Evolutionary conservation across 805 yeast species (phyloP).

Genomic region (Barnettozyma sucrosica): DNA sequence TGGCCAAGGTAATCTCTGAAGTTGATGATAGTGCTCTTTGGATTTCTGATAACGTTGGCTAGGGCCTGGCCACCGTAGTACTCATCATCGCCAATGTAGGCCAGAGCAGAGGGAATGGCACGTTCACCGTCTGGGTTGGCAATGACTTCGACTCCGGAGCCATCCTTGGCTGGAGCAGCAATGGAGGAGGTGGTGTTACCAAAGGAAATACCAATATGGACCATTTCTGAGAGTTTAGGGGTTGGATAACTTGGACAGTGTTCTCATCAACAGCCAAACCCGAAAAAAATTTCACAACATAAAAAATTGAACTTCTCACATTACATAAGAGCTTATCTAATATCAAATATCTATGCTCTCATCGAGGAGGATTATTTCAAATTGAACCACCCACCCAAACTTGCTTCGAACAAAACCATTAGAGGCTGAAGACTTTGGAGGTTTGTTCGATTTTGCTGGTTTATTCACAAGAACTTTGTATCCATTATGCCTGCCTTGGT

Average conservation of each 20-base stretch:
- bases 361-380: no score
- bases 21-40: constrained; percentile 77
- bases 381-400: neutral
- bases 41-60: constrained; percentile 87
- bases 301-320: no score
- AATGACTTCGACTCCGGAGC: constrained; percentile 84
- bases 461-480: neutral
- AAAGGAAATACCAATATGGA: constrained; percentile 87
- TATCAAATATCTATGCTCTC: no score
- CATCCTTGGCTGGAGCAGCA: constrained; percentile 80
- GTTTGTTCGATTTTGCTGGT: no score
- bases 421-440: neutral
- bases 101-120: constrained; percentile 85
- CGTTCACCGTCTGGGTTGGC: constrained; percentile 99
- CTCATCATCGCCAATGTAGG: constrained; percentile 92
- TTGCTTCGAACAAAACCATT: neutral
- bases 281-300: neutral
- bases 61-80: constrained; percentile 96
- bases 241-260: neutral
- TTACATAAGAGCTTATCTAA: no score
- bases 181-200: constrained; percentile 96
- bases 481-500: constrained; percentile 26
- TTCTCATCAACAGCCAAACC: neutral
- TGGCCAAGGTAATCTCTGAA: constrained; percentile 92
- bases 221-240: constrained; percentile 24